Conservation (phyloP, 2,329 filamentous ascomycete genomes). For the Teratosphaeria nubilosa region DNA sequence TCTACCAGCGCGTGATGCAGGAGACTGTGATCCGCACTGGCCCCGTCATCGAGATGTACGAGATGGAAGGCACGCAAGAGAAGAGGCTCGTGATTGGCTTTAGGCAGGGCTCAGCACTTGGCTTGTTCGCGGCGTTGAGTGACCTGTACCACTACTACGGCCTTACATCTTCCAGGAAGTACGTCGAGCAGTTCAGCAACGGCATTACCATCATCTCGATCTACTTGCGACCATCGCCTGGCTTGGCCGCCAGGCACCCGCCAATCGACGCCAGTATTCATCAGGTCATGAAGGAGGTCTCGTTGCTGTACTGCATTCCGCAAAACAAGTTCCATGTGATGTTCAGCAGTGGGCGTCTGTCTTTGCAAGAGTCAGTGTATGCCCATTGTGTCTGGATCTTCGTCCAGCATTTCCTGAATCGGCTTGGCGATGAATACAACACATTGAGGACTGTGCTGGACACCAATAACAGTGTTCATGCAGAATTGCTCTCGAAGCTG, state of each 20-base stretch:
- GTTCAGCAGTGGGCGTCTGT: slow-evolving; percentile 77
- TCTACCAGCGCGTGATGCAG: slow-evolving; percentile 90
- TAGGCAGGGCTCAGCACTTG: slow-evolving; percentile 81
- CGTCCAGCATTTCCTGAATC: slow-evolving; percentile 94
- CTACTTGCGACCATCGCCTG: slow-evolving; percentile 68
- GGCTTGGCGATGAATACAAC: slow-evolving; percentile 82
- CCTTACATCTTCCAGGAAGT: slow-evolving; percentile 90
- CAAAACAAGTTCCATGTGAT: slow-evolving; percentile 91
- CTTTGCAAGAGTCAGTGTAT: slow-evolving; percentile 93
- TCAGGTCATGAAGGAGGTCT: slow-evolving; percentile 98
- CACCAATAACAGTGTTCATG: slow-evolving; percentile 69
- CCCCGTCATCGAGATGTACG: slow-evolving; percentile 95
- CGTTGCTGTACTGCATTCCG: slow-evolving; percentile 91
- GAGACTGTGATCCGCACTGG: slow-evolving; percentile 75
- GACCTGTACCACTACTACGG: slow-evolving; percentile 99
- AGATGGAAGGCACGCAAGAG: slow-evolving; percentile 82
- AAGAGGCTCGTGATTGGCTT: slow-evolving; percentile 93
- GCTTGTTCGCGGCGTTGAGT: slow-evolving; percentile 88
- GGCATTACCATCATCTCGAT: slow-evolving; percentile 95
- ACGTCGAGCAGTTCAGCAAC: slow-evolving; percentile 96
- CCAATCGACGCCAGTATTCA: slow-evolving; percentile 91
- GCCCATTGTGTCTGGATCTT: slow-evolving; percentile 97
- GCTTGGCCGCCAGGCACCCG: slow-evolving; percentile 50
- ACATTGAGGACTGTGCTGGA: slow-evolving; percentile 76
- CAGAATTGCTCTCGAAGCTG: slow-evolving; percentile 80